Percentiles rank a stretch among this genome's conserved stretches.
These are phyloP conservation scores for Elongisporangium undulatum DNA, from an alignment of 352 stramenopile species.

Conservation along the genomic window DNA sequence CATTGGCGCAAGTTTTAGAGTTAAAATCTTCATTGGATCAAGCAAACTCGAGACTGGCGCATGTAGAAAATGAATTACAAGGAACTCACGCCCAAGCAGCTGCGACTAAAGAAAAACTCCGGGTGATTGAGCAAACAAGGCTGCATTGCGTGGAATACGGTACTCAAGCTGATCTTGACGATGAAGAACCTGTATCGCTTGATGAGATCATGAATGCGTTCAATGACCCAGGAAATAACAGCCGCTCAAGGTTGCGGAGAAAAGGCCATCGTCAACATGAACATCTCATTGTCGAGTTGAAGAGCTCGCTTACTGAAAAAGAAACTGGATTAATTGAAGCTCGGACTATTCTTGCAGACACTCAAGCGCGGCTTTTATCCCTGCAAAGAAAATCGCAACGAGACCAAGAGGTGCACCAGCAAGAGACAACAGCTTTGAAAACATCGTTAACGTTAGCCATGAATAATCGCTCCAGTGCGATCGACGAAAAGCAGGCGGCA, in stretches of 20 bases:
- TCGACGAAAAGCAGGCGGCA: conserved; percentile 54
- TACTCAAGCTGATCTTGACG: conserved; percentile 47
- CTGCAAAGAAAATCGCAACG: conserved; percentile 35
- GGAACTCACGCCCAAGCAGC: conserved; percentile 17
- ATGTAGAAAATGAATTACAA: conserved; percentile 38
- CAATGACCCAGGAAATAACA: conserved; percentile 47
- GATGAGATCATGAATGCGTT: conserved; percentile 39
- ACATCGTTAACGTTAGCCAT: conserved; percentile 34
- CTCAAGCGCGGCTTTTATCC: conserved; percentile 24
- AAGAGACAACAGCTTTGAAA: conserved; percentile 39
- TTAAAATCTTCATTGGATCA: conserved; percentile 40
- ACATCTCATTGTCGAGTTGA: conserved; percentile 63
- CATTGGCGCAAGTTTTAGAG: conserved; percentile 54
- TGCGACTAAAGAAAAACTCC: conserved; percentile 29
- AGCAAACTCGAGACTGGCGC: conserved; percentile 15
- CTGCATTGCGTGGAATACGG: conserved; percentile 22
- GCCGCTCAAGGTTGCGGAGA: conserved; percentile 41
- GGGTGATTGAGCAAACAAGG: conserved; percentile 27
- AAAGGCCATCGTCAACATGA: conserved; percentile 46
- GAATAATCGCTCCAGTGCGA: conserved; percentile 36
- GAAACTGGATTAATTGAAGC: conserved; percentile 29
- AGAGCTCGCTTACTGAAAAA: conserved; percentile 44
- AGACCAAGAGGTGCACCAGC: conserved; percentile 33
- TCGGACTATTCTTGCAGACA: conserved; percentile 22
- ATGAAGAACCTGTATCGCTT: conserved; percentile 41